Evolutionary conservation across 2,329 filamentous ascomycete species (phyloP).

Genomic region (Ophiobolus disseminans): DNA sequence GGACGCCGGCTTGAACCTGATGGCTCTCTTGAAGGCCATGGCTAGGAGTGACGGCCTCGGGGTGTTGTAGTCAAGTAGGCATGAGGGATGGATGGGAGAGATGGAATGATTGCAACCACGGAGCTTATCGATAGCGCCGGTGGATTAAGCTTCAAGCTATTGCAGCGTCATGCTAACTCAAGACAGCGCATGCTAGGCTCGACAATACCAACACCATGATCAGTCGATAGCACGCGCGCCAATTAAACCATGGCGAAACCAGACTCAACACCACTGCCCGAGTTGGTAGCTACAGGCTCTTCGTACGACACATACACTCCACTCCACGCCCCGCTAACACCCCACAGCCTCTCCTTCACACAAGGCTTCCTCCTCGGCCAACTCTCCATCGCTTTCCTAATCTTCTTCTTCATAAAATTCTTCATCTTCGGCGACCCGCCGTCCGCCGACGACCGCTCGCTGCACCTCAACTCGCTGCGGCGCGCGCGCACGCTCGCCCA

Average conservation of each 20-base stretch:
- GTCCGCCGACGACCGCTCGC: constrained; percentile 79
- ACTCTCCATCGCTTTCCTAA: constrained; percentile 85
- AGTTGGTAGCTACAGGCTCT: constrained; percentile 27
- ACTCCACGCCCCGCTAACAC: constrained; percentile 28
- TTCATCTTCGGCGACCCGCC: constrained; percentile 98
- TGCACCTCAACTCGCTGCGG: constrained; percentile 76
- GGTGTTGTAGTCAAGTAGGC: not conserved
- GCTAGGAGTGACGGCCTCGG: not conserved
- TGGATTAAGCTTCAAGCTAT: not conserved
- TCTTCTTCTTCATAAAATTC: constrained; percentile 98
- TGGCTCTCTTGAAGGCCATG: constrained; percentile 25
- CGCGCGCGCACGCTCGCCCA: constrained; percentile 77
- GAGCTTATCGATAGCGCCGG: constrained; percentile 16
- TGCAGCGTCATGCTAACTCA: not conserved
- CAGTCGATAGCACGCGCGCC: constrained; percentile 10
- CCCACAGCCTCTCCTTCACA: constrained; percentile 79
- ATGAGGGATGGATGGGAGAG: constrained; percentile 1
- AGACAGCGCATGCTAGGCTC: not conserved
- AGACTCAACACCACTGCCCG: constrained; percentile 19
- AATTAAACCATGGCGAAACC: constrained; percentile 20
- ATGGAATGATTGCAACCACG: not conserved
- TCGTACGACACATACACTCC: constrained; percentile 15
- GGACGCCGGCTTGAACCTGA: constrained; percentile 19
- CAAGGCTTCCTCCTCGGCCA: constrained; percentile 94
- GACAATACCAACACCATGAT: constrained; percentile 2